A percentile compares a stretch with the other conserved stretches of the same genome.
Evolutionary conservation across 768 basidiomycete species (phyloP).

Genomic region (Lactifluus subvellereus): DNA sequence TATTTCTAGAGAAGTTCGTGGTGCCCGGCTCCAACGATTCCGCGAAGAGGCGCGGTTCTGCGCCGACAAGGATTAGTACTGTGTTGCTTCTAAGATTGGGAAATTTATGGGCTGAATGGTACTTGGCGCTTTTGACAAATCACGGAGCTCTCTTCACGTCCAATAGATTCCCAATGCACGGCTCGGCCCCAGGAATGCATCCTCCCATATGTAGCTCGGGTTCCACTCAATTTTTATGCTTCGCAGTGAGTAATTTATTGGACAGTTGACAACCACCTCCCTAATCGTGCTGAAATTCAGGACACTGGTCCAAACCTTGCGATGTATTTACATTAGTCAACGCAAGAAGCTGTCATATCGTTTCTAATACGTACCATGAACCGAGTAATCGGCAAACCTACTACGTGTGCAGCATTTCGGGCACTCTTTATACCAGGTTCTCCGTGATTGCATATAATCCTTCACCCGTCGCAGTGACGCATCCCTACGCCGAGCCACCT

Average conservation of each 20-base stretch:
- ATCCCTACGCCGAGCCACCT: background rate
- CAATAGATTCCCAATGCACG: too few relatives aligned
- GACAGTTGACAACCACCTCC: background rate
- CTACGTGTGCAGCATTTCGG: background rate
- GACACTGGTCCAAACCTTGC: background rate
- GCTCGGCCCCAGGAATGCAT: background rate
- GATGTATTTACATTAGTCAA: background rate
- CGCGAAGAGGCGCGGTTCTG: background rate
- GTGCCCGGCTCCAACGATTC: too few relatives aligned
- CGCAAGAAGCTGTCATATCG: background rate
- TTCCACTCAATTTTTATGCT: background rate
- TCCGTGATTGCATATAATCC: conserved; percentile 4
- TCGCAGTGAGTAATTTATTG: background rate
- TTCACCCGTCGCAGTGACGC: background rate
- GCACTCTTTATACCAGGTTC: background rate
- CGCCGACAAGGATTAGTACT: background rate
- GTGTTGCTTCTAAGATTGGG: background rate
- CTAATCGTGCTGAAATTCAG: background rate
- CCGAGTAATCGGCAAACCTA: background rate
- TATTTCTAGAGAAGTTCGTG: too few relatives aligned
- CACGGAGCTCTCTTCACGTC: background rate
- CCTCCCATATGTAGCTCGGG: too few relatives aligned
- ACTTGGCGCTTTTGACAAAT: background rate
- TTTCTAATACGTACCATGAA: background rate
- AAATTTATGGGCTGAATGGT: too few relatives aligned